Conservation (phyloP, 1,284 basidiomycete genomes). For the Grifola frondosa region DNA sequence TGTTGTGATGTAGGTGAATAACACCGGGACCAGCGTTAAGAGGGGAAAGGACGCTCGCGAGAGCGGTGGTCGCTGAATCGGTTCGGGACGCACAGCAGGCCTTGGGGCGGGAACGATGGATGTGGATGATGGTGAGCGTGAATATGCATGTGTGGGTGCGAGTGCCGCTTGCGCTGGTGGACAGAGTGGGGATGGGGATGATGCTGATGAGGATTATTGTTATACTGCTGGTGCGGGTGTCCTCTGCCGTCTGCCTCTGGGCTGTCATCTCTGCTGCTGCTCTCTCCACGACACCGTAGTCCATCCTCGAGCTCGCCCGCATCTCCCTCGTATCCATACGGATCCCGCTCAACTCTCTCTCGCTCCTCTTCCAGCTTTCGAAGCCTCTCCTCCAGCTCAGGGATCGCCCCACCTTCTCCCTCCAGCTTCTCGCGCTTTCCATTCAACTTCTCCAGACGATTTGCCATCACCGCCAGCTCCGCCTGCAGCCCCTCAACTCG, state of each 20-base stretch:
- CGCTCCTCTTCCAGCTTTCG: slow-evolving; percentile 38
- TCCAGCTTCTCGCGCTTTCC: slow-evolving; percentile 61
- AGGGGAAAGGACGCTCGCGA: slow-evolving; percentile 22
- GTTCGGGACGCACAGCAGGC: slow-evolving; percentile 14
- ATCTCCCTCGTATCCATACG: slow-evolving; percentile 31
- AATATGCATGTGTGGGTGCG: slow-evolving; percentile 24
- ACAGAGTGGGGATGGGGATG: slow-evolving; percentile 14
- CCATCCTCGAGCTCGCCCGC: slow-evolving; percentile 16
- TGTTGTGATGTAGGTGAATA: slow-evolving; percentile 25
- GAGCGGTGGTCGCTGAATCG: slow-evolving; percentile 24
- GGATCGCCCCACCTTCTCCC: slow-evolving; percentile 34
- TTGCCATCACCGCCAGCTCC: slow-evolving; percentile 39
- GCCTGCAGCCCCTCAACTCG: slow-evolving; percentile 44
- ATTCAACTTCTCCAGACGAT: slow-evolving; percentile 52
- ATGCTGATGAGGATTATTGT: slow-evolving; percentile 12
- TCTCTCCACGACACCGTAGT: slow-evolving; percentile 7
- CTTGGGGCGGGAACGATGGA: slow-evolving; percentile 15
- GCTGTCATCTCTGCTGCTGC: slow-evolving; percentile 17
- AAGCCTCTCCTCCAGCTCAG: slow-evolving; percentile 42
- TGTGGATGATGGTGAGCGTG: slow-evolving; percentile 18
- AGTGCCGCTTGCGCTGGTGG: slow-evolving; percentile 31
- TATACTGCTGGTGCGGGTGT: slow-evolving; percentile 1
- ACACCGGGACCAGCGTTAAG: slow-evolving; percentile 23
- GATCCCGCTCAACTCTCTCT: slow-evolving; percentile 37
- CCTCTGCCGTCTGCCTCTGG: slow-evolving; percentile 10